Base-by-base conservation (phyloP, 169 alveolate genomes). In the Plasmodium chabaudi region DNA sequence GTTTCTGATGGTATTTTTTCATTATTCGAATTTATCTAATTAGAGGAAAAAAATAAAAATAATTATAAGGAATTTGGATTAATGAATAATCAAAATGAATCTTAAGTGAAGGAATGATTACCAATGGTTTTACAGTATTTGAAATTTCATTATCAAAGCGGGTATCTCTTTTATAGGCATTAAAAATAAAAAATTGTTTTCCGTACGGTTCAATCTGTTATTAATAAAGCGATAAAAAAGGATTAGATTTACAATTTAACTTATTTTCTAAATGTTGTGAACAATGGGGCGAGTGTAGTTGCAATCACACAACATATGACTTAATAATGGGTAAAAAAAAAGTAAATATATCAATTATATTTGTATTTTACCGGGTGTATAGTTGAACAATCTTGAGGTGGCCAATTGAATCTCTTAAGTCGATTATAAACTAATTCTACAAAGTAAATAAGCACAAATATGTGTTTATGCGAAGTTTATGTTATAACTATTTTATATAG, bases 1-100 rank as follows among this genome's bases (percentile, higher is more conserved):
- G 95, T 77, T 42, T 64, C 91, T 15, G 89, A 53, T 19, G 89
- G 84, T 9, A 79, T 79, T 55, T 79, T 79, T n/a, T 79, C 89
- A 49, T 79, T 79, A 67, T 67, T 79, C 5, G 71, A 21, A 27
- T 79, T 79, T 15, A 79, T 21, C 89, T 34, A 34, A 34, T 34
- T 79, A 63, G 23, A 25, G 19, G 39, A 17, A 39, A 70, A 46
- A 0, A 25, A 68, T 12, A 60, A 60, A 15, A 44, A 39, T 27
- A 15, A 9, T 53, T 9, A 44, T 39, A 21, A 9, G 7, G 7
- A 34, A 34, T 34, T 34, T 12, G 13, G 17, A 25, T 10, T 9
- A 12, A 63, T 21, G 57, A 72, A 53, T 9, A 53, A 12, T 25
- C 23, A 55, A 71, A 23, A 71, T 9, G 39, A 55, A 71, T 57